Evolutionary conservation across 176 grass and related monocot genomes (phyloP).

Genomic region (Typha latifolia): DNA sequence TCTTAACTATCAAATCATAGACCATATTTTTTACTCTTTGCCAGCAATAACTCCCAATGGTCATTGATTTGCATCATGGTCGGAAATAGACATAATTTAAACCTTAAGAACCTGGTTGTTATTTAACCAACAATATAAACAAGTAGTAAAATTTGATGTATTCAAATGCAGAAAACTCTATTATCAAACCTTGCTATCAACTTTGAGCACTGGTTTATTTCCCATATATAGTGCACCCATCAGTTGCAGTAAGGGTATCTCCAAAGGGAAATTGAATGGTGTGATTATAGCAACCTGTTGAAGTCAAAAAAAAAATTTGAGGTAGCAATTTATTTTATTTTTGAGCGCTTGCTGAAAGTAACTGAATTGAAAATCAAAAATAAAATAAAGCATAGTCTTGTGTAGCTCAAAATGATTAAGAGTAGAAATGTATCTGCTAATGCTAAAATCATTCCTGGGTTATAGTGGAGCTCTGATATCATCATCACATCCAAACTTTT

Average conservation of each 20-base stretch:
- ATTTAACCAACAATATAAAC: background rate
- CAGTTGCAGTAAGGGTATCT: constrained; percentile 86
- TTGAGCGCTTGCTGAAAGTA: background rate
- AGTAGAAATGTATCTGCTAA: no score
- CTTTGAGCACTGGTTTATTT: constrained; percentile 95
- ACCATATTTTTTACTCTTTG: no score
- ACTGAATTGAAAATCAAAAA: background rate
- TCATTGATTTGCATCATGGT: no score
- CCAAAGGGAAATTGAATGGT: constrained; percentile 93
- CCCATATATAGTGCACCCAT: constrained; percentile 99
- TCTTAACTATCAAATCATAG: no score
- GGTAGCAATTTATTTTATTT: background rate
- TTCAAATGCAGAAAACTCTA: background rate
- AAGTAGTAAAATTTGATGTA: background rate
- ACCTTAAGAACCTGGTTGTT: no score
- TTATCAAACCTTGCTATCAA: constrained; percentile 77
- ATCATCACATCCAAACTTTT: no score
- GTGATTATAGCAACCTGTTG: constrained; percentile 91
- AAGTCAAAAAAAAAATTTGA: constrained; percentile 18
- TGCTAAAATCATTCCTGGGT: no score
- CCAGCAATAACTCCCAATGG: no score
- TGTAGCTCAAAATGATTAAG: no score
- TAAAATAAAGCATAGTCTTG: no score
- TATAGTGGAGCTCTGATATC: no score
- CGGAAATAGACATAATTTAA: no score